Percentiles rank a stretch among this genome's conserved stretches.
Evolutionary conservation across 2,329 filamentous ascomycete genomes (phyloP).

Genomic region (Cladosporium sp.): DNA sequence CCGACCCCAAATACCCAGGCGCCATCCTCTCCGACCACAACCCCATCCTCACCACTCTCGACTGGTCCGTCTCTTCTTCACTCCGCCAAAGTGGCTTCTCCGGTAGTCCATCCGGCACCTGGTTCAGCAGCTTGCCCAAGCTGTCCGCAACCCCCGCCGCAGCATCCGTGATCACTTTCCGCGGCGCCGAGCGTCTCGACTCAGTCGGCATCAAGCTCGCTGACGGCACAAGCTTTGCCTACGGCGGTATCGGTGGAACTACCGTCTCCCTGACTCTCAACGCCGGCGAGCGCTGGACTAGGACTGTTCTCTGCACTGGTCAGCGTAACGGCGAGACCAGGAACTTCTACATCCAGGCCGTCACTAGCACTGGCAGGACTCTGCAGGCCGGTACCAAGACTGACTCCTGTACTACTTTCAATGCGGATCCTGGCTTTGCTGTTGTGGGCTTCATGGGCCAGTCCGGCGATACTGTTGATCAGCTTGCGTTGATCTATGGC

Average conservation of each 20-base stretch:
- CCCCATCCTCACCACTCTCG: constrained; percentile 12
- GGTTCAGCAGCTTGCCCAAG: constrained; percentile 13
- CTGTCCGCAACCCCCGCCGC: not conserved
- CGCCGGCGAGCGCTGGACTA: constrained; percentile 8
- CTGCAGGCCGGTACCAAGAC: constrained; percentile 13
- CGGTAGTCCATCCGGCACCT: constrained; percentile 5
- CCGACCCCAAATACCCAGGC: constrained; percentile 3
- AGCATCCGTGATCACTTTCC: constrained; percentile 10
- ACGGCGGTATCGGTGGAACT: constrained; percentile 11
- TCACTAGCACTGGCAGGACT: constrained; percentile 12
- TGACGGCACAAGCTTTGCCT: constrained; percentile 1
- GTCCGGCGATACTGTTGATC: constrained; percentile 9
- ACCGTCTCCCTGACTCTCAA: not conserved
- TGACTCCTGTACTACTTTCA: not conserved
- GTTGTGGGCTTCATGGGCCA: constrained; percentile 18
- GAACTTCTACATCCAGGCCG: constrained; percentile 17
- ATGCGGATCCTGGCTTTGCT: constrained; percentile 12
- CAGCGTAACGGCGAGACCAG: not conserved
- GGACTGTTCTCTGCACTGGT: constrained; percentile 16
- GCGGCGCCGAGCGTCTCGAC: constrained; percentile 17
- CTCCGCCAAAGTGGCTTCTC: constrained; percentile 16
- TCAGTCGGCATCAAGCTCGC: constrained; percentile 7
- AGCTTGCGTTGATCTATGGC: constrained; percentile 13
- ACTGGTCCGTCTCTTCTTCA: constrained; percentile 1
- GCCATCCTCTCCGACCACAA: constrained; percentile 19